Percentiles rank a stretch among this genome's conserved stretches.
Conservation (phyloP, 2,329 filamentous ascomycete genomes). For the Macrophomina phaseolina region DNA sequence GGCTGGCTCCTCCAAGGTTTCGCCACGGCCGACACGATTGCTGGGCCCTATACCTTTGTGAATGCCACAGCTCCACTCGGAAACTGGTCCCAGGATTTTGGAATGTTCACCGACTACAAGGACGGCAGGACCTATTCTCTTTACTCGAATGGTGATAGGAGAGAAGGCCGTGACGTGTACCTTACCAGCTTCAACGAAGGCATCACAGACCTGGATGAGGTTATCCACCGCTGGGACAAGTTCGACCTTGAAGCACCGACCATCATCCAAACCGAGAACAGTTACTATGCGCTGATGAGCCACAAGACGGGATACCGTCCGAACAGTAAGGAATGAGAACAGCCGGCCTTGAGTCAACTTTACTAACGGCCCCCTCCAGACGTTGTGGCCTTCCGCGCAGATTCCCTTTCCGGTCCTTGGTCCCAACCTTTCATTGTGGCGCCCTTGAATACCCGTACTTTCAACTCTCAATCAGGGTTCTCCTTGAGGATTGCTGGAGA, state of each 20-base stretch:
- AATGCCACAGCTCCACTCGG: constrained; percentile 62
- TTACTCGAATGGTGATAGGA: constrained; percentile 65
- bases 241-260: constrained; percentile 66
- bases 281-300: constrained; percentile 66
- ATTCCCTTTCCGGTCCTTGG: constrained; percentile 58
- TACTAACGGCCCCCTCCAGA: constrained; percentile 38
- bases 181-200: constrained; percentile 60
- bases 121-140: constrained; percentile 62
- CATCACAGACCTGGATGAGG: constrained; percentile 57
- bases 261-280: constrained; percentile 64
- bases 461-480: constrained; percentile 61
- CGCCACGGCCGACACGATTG: constrained; percentile 59
- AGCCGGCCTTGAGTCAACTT: neutral
- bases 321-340: constrained; percentile 48
- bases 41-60: constrained; percentile 61
- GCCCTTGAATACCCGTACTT: constrained; percentile 58
- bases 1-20: constrained; percentile 63
- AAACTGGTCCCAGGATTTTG: constrained; percentile 69
- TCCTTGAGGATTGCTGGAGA: constrained; percentile 55
- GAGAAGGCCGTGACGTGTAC: constrained; percentile 63
- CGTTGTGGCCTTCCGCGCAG: constrained; percentile 62
- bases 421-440: constrained; percentile 61
- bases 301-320: constrained; percentile 69
- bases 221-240: constrained; percentile 63
- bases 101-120: constrained; percentile 65